Evolutionary conservation across 139 green algal species (phyloP), one percentile per base, ranked within the genome.

Genomic region (Desmodesmus armatus): DNA sequence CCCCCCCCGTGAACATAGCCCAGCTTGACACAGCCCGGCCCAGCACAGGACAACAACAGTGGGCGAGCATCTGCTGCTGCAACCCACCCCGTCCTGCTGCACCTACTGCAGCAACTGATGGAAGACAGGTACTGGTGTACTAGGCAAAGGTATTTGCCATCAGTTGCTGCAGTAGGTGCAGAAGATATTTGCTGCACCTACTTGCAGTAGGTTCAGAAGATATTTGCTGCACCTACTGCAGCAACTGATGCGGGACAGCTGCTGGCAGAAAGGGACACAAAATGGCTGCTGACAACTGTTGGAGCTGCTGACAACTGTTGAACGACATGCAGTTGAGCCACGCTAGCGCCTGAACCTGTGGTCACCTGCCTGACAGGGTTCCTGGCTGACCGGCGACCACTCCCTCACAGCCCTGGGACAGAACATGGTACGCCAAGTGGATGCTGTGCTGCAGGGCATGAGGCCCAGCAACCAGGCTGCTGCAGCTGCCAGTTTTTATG

Each of bases 321-420:
- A 40, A 77, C 40, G 69, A 40, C 40, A 37, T 23, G 1, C 40
- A 29, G 33, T 39, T 60, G 37, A n/a, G 40, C 19, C 40, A 77
- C 39, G 15, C 19, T 77, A 35, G 39, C 35, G 40, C 69, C 69
- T 19, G 40, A 58, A 6, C 40, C 69, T 37, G 69, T 77, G 39
- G 40, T 77, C 39, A 77, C 69, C 39, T 77, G 69, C 69, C 17
- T 77, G 3, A 40, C 69, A 39, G 69, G 69, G 13, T 40, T 60
- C 25, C 39, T 77, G 69, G 69, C n/a, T n/a, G n/a, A n/a, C 35
- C 13, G 69, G 69, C 2, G 69, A 77, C 41, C 17, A 35, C 19
- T 60, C 58, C 19, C 15, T 77, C 40, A 25, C 58, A 3, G 39
- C 58, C 17, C 27, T 31, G 13, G 69, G 69, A 39, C 58, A 31